A percentile compares a stretch with the other conserved stretches of the same genome.
Evolutionary conservation across 306 rosid species (phyloP).

Genomic region (Gillenia trifoliata): DNA sequence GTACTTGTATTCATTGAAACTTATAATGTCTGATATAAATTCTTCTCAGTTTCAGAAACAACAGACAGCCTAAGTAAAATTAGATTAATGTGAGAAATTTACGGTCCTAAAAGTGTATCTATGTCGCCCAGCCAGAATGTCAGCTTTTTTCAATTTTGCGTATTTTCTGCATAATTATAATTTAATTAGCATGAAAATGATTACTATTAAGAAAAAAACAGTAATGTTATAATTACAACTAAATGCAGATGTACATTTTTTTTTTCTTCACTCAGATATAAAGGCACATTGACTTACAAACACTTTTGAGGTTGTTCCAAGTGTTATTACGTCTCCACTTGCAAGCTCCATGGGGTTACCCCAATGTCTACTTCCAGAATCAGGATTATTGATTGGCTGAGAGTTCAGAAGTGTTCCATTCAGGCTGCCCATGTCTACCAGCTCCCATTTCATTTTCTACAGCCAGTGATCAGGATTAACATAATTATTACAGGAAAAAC

Average conservation of each 20-base stretch:
- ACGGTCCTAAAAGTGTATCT: not conserved
- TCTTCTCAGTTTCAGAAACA: not conserved
- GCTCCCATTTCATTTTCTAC: conserved; percentile 92
- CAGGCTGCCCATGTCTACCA: conserved; percentile 93
- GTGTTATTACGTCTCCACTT: conserved; percentile 81
- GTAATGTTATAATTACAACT: not conserved
- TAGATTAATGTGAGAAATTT: not conserved
- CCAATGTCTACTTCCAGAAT: conserved; percentile 70
- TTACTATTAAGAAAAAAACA: not conserved
- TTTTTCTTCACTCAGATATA: not conserved
- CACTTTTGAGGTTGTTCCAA: conserved; percentile 83
- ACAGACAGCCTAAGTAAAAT: not conserved
- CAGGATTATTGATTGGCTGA: conserved; percentile 61
- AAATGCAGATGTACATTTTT: not conserved
- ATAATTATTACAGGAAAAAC: conserved; percentile 22
- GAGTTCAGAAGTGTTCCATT: conserved; percentile 89
- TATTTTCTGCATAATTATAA: not conserved
- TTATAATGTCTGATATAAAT: not conserved
- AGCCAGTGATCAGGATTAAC: conserved; percentile 21
- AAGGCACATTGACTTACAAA: conserved; percentile 46
- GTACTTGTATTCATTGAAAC: not conserved
- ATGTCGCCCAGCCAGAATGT: not conserved
- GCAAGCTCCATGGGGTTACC: conserved; percentile 66
- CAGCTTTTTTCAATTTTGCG: not conserved
- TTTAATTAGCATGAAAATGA: not conserved